Conservation (phyloP, 1,284 basidiomycete species). For the Caloboletus inedulis region DNA sequence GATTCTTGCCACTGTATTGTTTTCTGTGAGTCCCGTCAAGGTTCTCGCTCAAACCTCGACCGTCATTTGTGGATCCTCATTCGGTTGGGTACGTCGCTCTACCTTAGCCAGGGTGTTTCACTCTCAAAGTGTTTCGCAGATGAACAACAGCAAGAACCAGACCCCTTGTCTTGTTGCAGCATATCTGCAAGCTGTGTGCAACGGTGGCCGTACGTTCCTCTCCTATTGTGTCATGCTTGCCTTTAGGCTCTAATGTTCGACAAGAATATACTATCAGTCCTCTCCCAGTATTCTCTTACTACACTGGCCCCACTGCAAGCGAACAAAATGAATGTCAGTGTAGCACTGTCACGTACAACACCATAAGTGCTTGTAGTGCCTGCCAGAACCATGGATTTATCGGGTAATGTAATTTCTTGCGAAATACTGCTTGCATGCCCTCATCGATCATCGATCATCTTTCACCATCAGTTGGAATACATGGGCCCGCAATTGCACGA, state of each 20-base stretch:
- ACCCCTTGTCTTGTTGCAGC: constrained; percentile 36
- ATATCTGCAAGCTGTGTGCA: constrained; percentile 33
- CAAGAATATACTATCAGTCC: constrained; percentile 22
- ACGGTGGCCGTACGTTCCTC: constrained; percentile 25
- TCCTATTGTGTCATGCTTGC: neutral
- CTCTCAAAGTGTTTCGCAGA: constrained; percentile 18
- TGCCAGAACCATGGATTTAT: constrained; percentile 30
- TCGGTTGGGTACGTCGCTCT: constrained; percentile 22
- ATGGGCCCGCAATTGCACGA: constrained; percentile 28
- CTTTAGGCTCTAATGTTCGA: neutral
- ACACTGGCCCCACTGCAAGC: constrained; percentile 21
- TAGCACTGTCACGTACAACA: constrained; percentile 32
- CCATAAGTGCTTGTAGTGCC: constrained; percentile 32
- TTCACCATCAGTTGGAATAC: constrained; percentile 26
- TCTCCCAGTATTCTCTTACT: constrained; percentile 17
- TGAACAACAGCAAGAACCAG: constrained; percentile 33
- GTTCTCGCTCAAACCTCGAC: constrained; percentile 21
- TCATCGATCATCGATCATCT: neutral
- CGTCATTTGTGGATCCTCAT: constrained; percentile 20
- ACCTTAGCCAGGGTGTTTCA: neutral
- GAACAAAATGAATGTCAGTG: constrained; percentile 30
- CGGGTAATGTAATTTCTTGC: constrained; percentile 9
- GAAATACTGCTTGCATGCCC: neutral
- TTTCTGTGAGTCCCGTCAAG: constrained; percentile 12
- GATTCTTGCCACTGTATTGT: constrained; percentile 13